Percentiles rank a stretch among this genome's conserved stretches.
These are phyloP conservation scores for Rhodotorula sp. DNA, from an alignment of 1,284 basidiomycete species.

Conservation along the genomic window DNA sequence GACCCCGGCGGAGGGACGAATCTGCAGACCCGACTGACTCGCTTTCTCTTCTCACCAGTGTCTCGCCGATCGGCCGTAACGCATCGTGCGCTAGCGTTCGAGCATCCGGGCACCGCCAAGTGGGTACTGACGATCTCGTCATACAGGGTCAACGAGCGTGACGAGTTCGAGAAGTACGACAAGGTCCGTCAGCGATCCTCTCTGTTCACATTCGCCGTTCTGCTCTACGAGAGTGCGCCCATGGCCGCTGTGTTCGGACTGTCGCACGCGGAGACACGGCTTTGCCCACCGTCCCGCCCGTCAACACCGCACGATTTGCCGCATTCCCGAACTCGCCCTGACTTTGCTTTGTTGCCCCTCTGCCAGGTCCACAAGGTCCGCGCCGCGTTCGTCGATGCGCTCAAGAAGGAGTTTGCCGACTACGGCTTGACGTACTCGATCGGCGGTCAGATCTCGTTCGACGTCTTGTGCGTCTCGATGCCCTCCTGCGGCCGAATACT, in stretches of 20 bases:
- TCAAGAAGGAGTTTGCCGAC: constrained; percentile 79
- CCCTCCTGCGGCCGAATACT: constrained; percentile 49
- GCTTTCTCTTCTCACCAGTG: constrained; percentile 45
- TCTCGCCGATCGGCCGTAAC: constrained; percentile 93
- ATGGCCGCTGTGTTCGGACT: too few relatives aligned
- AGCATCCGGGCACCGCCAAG: background rate
- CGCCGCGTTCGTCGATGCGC: constrained; percentile 70
- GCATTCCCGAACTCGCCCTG: background rate
- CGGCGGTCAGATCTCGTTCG: constrained; percentile 95
- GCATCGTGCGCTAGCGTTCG: constrained; percentile 65
- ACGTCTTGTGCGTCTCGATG: constrained; percentile 63
- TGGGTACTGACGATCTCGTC: background rate
- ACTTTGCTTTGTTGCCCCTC: background rate
- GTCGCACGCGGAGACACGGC: too few relatives aligned
- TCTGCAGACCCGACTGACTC: background rate
- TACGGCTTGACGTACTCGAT: constrained; percentile 89
- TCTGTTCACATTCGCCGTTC: too few relatives aligned
- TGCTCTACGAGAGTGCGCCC: too few relatives aligned
- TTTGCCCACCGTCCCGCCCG: too few relatives aligned
- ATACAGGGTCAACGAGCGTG: constrained; percentile 71
- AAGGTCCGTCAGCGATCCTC: constrained; percentile 57
- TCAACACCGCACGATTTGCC: background rate
- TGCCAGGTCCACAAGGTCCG: constrained; percentile 67
- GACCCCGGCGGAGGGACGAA: too few relatives aligned
- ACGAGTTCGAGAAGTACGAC: constrained; percentile 76